phyloP scores from a whole-genome alignment of 1,284 basidiomycete species.

The Marasmius fiardii region DNA sequence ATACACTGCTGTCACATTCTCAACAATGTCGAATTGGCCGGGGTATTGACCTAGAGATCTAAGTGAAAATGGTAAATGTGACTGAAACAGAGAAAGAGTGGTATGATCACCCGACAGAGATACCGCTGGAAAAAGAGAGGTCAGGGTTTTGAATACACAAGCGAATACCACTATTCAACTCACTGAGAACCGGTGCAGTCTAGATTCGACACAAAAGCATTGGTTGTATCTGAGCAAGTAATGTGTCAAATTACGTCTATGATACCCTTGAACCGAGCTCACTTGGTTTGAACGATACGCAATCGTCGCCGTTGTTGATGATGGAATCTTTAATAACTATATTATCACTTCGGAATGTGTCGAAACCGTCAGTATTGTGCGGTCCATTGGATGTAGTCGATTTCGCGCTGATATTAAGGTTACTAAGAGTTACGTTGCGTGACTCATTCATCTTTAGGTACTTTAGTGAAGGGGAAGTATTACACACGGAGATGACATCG shows the following conservation, averaged over 20 bases:
- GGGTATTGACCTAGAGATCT: conserved; percentile 50
- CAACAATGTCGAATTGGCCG: conserved; percentile 60
- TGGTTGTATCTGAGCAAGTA: conserved; percentile 38
- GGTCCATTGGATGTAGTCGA: conserved; percentile 43
- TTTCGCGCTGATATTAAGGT: conserved; percentile 39
- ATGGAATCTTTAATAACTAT: conserved; percentile 49
- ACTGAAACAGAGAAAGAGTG: too few species aligned
- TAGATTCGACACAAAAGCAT: conserved; percentile 54
- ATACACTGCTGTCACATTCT: conserved; percentile 51
- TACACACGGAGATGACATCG: conserved; percentile 11
- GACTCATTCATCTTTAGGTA: conserved; percentile 36
- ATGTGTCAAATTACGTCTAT: not conserved
- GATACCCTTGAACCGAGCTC: conserved; percentile 12
- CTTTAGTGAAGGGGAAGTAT: not conserved
- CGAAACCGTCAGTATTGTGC: conserved; percentile 62
- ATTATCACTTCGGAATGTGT: conserved; percentile 55
- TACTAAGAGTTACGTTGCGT: conserved; percentile 44
- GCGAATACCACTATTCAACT: conserved; percentile 12
- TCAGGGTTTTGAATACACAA: not conserved
- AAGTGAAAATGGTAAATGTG: not conserved
- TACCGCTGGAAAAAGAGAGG: conserved; percentile 34
- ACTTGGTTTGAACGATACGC: conserved; percentile 69
- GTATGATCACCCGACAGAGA: conserved; percentile 47
- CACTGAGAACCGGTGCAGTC: conserved; percentile 58
- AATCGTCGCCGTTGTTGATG: conserved; percentile 62